Evolutionary conservation across 2,329 filamentous ascomycete genomes (phyloP).

Genomic region (Reticulascus tulasneorum): DNA sequence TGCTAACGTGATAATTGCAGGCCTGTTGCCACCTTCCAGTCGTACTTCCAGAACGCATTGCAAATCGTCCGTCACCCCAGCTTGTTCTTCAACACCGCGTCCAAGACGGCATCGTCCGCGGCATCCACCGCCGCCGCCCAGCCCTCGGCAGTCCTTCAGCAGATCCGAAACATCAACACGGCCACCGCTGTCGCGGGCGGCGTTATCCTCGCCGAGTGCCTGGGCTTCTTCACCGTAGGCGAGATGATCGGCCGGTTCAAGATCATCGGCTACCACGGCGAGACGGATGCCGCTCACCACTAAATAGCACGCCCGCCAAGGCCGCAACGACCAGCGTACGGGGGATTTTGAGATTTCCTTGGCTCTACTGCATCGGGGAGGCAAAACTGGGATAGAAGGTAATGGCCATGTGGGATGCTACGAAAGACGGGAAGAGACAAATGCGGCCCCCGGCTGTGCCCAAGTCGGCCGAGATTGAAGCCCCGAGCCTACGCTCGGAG

Average conservation of each 20-base stretch:
- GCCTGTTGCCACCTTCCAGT: conserved; percentile 75
- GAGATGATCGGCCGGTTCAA: conserved; percentile 97
- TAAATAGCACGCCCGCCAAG: no score
- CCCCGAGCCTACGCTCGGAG: no score
- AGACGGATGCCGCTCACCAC: conserved; percentile 56
- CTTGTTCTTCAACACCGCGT: conserved; percentile 51
- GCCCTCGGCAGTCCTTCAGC: conserved; percentile 29
- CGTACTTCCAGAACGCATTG: conserved; percentile 73
- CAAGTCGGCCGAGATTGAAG: no score
- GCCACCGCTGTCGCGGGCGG: conserved; percentile 69
- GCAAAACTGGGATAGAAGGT: no score
- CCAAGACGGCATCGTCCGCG: conserved; percentile 53
- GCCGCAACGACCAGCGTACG: no score
- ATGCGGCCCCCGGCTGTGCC: no score
- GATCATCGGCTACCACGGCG: conserved; percentile 85
- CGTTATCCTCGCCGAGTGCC: conserved; percentile 77
- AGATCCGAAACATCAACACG: conserved; percentile 64
- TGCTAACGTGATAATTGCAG: conserved; percentile 40
- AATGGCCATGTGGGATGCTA: no score
- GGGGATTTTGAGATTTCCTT: no score
- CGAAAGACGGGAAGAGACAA: no score
- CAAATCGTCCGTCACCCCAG: conserved; percentile 68
- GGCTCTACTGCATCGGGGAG: no score
- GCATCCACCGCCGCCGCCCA: conserved; percentile 51
- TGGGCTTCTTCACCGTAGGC: conserved; percentile 97